phyloP scores from a whole-genome alignment of 495 filamentous ascomycete species.

The Pseudevernia furfuracea region DNA sequence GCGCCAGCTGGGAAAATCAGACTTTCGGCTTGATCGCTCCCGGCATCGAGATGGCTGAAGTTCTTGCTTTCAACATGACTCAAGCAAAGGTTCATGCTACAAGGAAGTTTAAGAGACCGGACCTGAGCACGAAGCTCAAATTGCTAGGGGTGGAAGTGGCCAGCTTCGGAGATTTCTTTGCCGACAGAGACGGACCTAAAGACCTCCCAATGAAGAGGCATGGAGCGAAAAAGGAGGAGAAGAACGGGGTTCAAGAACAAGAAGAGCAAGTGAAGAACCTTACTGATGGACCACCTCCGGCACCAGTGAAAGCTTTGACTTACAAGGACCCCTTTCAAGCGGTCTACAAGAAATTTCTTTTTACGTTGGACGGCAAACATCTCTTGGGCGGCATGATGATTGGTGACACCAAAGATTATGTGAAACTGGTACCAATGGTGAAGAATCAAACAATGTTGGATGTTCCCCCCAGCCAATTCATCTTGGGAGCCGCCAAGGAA shows the following conservation, averaged over 20 bases:
- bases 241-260: slow-evolving; percentile 28
- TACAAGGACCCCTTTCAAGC: slow-evolving; percentile 91
- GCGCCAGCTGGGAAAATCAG: slow-evolving; percentile 88
- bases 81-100: slow-evolving; percentile 65
- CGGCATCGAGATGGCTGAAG: slow-evolving; percentile 93
- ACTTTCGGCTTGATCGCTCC: slow-evolving; percentile 92
- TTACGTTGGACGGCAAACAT: slow-evolving; percentile 87
- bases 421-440: slow-evolving; percentile 91
- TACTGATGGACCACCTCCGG: slow-evolving; percentile 47
- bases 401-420: slow-evolving; percentile 87
- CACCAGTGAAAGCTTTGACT: slow-evolving; percentile 73
- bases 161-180: slow-evolving; percentile 95
- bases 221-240: slow-evolving; percentile 30
- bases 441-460: slow-evolving; percentile 80
- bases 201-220: slow-evolving; percentile 52
- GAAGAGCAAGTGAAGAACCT: slow-evolving; percentile 39
- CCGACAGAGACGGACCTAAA: slow-evolving; percentile 79
- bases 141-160: slow-evolving; percentile 90
- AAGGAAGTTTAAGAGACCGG: slow-evolving; percentile 71
- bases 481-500: slow-evolving; percentile 70
- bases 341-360: slow-evolving; percentile 96
- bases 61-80: slow-evolving; percentile 90
- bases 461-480: slow-evolving; percentile 79
- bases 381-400: slow-evolving; percentile 98
- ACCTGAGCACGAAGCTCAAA: slow-evolving; percentile 92